Conservation (phyloP, 495 filamentous ascomycete species). For the Xylaria acuta region DNA sequence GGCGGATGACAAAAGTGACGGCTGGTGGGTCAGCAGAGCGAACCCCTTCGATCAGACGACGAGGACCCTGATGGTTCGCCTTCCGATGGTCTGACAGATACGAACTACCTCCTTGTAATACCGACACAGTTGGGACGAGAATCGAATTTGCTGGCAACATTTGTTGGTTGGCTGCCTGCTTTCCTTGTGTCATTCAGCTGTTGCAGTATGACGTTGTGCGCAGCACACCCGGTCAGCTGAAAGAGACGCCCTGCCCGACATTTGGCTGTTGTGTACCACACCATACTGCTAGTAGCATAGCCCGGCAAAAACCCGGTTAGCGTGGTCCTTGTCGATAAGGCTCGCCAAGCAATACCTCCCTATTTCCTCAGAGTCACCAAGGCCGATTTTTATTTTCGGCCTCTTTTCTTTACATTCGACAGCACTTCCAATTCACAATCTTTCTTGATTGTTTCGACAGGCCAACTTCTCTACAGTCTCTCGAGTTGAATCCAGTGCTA, state of each 20-base stretch:
- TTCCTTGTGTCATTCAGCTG: background rate
- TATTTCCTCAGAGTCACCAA: background rate
- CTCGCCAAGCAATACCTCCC: background rate
- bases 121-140: background rate
- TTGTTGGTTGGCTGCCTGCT: background rate
- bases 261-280: constrained; percentile 13
- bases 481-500: constrained; percentile 42
- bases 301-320: background rate
- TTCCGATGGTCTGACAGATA: background rate
- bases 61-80: constrained; percentile 9
- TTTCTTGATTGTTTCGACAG: constrained; percentile 36
- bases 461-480: constrained; percentile 33
- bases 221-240: background rate
- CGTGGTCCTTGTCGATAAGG: constrained; percentile 17
- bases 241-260: constrained; percentile 6
- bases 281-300: constrained; percentile 4
- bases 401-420: constrained; percentile 36
- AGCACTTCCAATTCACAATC: constrained; percentile 40
- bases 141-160: background rate
- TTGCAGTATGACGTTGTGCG: background rate
- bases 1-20: background rate
- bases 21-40: constrained; percentile 22
- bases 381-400: constrained; percentile 15
- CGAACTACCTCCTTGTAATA: background rate
- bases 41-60: constrained; percentile 16